Base-by-base conservation (phyloP, 2,329 filamentous ascomycete genomes). In the Alternaria atra region DNA sequence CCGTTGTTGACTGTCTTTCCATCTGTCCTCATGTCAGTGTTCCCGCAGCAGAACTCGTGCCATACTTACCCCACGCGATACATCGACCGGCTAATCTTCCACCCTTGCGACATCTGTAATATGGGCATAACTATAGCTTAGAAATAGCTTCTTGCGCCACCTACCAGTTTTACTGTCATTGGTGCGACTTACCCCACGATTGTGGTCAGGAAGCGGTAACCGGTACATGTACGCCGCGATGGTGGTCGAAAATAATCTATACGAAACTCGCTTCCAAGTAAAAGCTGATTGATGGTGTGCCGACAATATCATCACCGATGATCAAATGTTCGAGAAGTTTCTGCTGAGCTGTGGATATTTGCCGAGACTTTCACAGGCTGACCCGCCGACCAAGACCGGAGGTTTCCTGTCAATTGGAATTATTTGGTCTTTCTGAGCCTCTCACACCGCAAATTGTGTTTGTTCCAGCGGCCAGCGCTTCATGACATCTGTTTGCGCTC, bases 231-330 rank as follows among this genome's bases (percentile, higher is more conserved):
- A 44, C 32, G 39, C 52, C 52, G 52, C 32, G 46, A 25, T 46
- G 32, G 51, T 42, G 52, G 48, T 32, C 20, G 17, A 44, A 30
- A 15, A 34, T 34, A 54, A 32, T 56, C 10, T 61, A 61, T 12
- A 15, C 56, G 58, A 52, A 30, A 61, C 13, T 61, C 51, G 61
- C 54, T 58, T 55, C 47, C 48, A 56, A 25, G 43, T 23, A 35
- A 23, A 29, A 42, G 40, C 51, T 53, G 17, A 17, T 17, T 17
- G 39, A 17, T 53, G 55, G 40, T 59, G 47, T 64, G 55, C 35
- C 53, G 37, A 12, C 50, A 64, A 64, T 56, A 51, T 53, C 30
- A 55, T 32, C 20, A 48, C 20, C 27, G 32, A 52, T 29, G 27
- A 51, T 12, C n/a, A 34, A 20, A 39, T 27, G 51, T 61, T 61